These are phyloP conservation scores for Eragrostis tef DNA, from an alignment of 202 grass and related monocot genomes.

Conservation along the genomic window DNA sequence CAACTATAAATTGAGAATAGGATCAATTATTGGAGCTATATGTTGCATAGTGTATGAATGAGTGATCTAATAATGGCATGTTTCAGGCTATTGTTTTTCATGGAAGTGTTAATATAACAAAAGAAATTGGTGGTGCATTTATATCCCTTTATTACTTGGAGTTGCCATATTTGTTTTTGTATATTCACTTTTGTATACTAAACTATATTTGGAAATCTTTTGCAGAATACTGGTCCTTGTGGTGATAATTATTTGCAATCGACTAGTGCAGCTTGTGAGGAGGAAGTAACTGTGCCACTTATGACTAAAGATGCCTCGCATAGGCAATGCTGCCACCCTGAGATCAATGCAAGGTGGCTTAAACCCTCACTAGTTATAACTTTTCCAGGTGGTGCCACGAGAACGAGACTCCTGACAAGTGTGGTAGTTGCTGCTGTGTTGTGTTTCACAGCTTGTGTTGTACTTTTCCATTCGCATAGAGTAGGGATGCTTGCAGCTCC, in stretches of 20 bases:
- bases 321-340: conserved; percentile 51
- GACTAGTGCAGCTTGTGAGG: conserved; percentile 29
- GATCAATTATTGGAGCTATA: background rate
- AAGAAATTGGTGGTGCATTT: conserved; percentile 18
- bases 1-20: background rate
- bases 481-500: conserved; percentile 55
- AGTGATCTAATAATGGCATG: conserved; percentile 12
- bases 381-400: conserved; percentile 56
- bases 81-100: background rate
- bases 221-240: conserved; percentile 50
- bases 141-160: background rate
- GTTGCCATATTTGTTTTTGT: background rate
- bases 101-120: conserved; percentile 3
- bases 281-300: conserved; percentile 58
- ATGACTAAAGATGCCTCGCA: conserved; percentile 53
- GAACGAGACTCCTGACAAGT: conserved; percentile 49
- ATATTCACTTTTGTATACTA: conserved; percentile 22
- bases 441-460: conserved; percentile 78
- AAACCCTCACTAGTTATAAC: conserved; percentile 21
- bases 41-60: background rate
- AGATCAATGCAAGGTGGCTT: conserved; percentile 47
- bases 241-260: conserved; percentile 37
- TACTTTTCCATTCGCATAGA: conserved; percentile 71
- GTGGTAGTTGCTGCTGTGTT: conserved; percentile 59
- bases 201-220: conserved; percentile 34